phyloP scores from a whole-genome alignment of 495 filamentous ascomycete species.

The Neurospora sp. region DNA sequence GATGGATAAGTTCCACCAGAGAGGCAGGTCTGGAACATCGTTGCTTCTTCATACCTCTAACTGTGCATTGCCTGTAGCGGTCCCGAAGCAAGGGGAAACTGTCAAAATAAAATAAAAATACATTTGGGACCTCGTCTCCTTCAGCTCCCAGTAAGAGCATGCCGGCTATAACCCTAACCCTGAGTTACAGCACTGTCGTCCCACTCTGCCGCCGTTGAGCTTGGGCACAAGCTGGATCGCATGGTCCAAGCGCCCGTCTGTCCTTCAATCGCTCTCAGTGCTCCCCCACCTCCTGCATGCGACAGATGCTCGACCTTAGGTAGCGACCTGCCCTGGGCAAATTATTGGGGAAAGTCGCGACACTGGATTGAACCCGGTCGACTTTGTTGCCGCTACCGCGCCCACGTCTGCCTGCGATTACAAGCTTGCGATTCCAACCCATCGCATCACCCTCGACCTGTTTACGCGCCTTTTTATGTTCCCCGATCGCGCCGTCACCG shows the following conservation, averaged over 20 bases:
- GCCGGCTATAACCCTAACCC: not conserved
- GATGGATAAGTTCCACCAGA: not conserved
- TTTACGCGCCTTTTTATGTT: slow-evolving; percentile 10
- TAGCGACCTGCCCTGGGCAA: slow-evolving; percentile 5
- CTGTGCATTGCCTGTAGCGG: not conserved
- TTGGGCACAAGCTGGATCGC: not conserved
- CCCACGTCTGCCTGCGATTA: not conserved
- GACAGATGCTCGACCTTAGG: not conserved
- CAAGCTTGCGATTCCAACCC: not conserved
- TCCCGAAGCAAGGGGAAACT: not conserved
- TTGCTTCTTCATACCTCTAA: not conserved
- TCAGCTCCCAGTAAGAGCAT: not conserved
- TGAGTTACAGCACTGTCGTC: not conserved
- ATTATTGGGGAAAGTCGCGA: not conserved
- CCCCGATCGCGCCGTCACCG: slow-evolving; percentile 2
- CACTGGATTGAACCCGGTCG: not conserved
- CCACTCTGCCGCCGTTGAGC: not conserved
- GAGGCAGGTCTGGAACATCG: not conserved
- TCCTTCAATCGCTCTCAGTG: not conserved
- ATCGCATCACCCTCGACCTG: not conserved
- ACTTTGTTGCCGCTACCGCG: not conserved
- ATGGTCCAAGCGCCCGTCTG: not conserved
- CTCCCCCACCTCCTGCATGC: slow-evolving; percentile 2
- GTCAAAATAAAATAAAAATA: not conserved
- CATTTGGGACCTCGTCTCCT: not conserved